Percentiles rank a stretch among this genome's conserved stretches.
These are phyloP conservation scores for Russula emetica DNA, from an alignment of 768 basidiomycete genomes.

Conservation along the genomic window DNA sequence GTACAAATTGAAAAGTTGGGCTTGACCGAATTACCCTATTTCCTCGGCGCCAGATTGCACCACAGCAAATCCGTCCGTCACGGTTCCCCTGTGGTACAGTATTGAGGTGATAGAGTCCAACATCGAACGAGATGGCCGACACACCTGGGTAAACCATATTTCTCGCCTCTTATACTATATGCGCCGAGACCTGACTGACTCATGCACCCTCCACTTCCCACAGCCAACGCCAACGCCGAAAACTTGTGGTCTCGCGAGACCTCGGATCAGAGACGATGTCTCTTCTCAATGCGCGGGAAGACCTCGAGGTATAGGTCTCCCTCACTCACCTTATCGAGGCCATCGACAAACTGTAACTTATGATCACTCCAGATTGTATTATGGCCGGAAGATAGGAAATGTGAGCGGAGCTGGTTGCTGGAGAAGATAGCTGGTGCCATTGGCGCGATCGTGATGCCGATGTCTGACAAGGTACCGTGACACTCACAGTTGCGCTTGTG, in stretches of 20 bases:
- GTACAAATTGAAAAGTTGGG: neutral
- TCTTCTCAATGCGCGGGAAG: conserved; percentile 44
- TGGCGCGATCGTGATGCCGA: conserved; percentile 51
- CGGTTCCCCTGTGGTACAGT: neutral
- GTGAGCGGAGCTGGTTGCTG: conserved; percentile 66
- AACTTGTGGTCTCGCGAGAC: conserved; percentile 56
- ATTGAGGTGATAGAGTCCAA: neutral
- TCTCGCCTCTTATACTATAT: neutral
- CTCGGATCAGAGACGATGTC: conserved; percentile 64
- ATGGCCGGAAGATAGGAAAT: conserved; percentile 53
- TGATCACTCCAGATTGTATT: conserved; percentile 39
- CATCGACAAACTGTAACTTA: neutral
- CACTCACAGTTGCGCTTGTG: conserved; percentile 8
- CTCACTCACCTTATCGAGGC: neutral
- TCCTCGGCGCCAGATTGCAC: neutral
- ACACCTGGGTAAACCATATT: conserved; percentile 7
- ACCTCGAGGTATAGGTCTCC: conserved; percentile 46
- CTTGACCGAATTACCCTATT: no score
- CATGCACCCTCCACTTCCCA: neutral
- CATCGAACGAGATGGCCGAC: conserved; percentile 1
- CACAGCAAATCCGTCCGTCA: neutral
- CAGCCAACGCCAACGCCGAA: conserved; percentile 29
- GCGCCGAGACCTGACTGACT: neutral
- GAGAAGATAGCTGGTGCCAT: conserved; percentile 62
- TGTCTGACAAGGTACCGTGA: conserved; percentile 79